Base-by-base conservation (phyloP, 2,329 filamentous ascomycete genomes). In the Huntiella omanensis region DNA sequence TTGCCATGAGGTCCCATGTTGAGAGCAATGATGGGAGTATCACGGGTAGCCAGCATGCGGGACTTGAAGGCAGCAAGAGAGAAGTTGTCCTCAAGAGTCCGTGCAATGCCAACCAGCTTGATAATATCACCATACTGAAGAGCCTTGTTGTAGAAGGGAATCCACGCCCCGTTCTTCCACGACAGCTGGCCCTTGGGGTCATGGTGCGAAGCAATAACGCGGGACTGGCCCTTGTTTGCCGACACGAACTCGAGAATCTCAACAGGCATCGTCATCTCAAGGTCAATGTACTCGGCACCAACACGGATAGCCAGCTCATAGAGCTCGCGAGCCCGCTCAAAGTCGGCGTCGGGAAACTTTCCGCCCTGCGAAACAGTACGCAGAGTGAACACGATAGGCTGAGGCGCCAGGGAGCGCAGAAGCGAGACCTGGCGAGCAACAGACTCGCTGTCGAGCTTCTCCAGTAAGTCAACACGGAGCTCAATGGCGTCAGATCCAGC, bases 121-220 rank as follows among this genome's bases (percentile, higher is more conserved):
- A 98, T 85, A 49, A 96, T 70, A 57, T 96, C 86, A 41, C 88
- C 91, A 55, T 84, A 83, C 57, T 92, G 82, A 11, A 95, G 66
- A 12, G 88, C 88, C 56, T 77, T 77, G 62, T 95, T 95, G 68
- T 93, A 96, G 62, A 77, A 80, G 22, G 79, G 72, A 48, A 91
- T 77, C 88, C 91, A 98, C 0, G 83, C 84, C n/a, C 83, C 85
- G 54, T 92, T 87, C 52, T 70, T 77, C 91, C 91, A 98, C 1
- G 83, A 88, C 13, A 96, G 67, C 16, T 70, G 67, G 6, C 80
- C 80, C 47, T 72, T 64, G 0, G 86, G 83, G 58, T 98, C 91
- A 59, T 98, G 91, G 59, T 98, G 88, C 0, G 91, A 98, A 6
- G 88, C 86, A 55, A 98, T 93, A 57, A 98, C 83, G 51, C 77